A percentile compares a stretch with the other conserved stretches of the same genome.
Evolutionary conservation across 2,329 filamentous ascomycete species (phyloP).

Genomic region (Penicillium sp.): DNA sequence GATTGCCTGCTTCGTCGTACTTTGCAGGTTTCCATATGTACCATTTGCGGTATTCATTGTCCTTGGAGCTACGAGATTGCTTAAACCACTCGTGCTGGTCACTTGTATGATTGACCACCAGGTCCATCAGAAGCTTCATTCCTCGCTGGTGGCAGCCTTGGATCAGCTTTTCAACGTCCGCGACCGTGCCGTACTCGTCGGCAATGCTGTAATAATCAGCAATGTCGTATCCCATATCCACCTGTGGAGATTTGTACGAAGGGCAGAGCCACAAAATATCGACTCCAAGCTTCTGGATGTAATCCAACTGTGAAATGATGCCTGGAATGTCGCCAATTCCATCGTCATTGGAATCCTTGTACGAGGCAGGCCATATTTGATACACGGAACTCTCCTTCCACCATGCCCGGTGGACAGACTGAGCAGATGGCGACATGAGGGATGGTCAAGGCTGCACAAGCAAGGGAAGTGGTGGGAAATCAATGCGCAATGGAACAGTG

Average conservation of each 20-base stretch:
- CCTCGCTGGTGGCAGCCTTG: slow-evolving; percentile 54
- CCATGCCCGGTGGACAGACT: slow-evolving; percentile 38
- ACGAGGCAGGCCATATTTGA: slow-evolving; percentile 56
- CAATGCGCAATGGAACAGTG: too few species aligned
- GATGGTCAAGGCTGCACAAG: not conserved
- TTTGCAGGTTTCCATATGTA: slow-evolving; percentile 55
- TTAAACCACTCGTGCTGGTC: slow-evolving; percentile 67
- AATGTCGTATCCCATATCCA: slow-evolving; percentile 52
- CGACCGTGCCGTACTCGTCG: slow-evolving; percentile 59
- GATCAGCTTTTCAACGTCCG: slow-evolving; percentile 60
- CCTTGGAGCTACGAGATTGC: slow-evolving; percentile 56
- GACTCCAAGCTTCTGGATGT: slow-evolving; percentile 56
- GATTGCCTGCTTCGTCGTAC: slow-evolving; percentile 51
- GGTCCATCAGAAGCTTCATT: slow-evolving; percentile 67
- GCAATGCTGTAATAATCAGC: slow-evolving; percentile 61
- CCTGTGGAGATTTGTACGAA: slow-evolving; percentile 49
- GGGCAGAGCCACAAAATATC: slow-evolving; percentile 55
- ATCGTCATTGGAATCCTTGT: slow-evolving; percentile 45
- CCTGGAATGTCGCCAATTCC: slow-evolving; percentile 62
- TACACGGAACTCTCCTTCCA: slow-evolving; percentile 56
- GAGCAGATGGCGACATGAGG: slow-evolving; percentile 13
- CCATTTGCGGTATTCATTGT: slow-evolving; percentile 63
- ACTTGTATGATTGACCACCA: slow-evolving; percentile 73
- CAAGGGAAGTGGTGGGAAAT: not conserved
- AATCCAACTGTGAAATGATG: slow-evolving; percentile 59